These are phyloP conservation scores for Solanum ossicruentum DNA, from an alignment of 257 asterid species.

Conservation along the genomic window DNA sequence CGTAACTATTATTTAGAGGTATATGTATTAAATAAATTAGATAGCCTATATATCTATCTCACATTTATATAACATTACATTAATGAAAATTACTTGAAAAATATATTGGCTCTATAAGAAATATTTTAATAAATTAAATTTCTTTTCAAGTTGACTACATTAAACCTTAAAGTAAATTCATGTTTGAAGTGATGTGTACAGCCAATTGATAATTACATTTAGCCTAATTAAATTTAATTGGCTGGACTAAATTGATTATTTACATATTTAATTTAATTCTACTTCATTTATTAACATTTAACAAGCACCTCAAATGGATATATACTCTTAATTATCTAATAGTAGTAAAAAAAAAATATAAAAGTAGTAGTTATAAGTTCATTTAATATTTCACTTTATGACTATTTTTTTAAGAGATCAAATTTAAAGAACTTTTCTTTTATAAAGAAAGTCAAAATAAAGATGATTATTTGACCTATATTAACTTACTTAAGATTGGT, in stretches of 20 bases:
- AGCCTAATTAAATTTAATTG: neutral
- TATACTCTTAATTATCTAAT: neutral
- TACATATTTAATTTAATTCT: neutral
- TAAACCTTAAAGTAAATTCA: neutral
- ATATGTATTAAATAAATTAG: too few relatives aligned
- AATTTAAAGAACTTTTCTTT: neutral
- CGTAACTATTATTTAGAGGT: too few relatives aligned
- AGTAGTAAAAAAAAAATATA: too few relatives aligned
- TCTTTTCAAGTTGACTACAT: neutral
- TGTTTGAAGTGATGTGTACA: neutral
- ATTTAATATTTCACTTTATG: neutral
- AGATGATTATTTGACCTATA: neutral
- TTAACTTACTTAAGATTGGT: neutral
- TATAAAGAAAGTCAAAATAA: too few relatives aligned
- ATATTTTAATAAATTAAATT: neutral
- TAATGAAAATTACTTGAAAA: too few relatives aligned
- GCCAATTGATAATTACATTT: neutral
- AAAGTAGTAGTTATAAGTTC: neutral
- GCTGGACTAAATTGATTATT: neutral
- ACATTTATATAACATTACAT: too few relatives aligned
- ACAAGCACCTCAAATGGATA: neutral
- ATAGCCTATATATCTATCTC: too few relatives aligned
- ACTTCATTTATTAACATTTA: neutral
- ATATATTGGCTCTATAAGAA: too few relatives aligned
- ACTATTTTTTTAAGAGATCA: neutral